These are phyloP conservation scores for Camellia granthamiana DNA, from an alignment of 148 eudicot genomes.

Conservation along the genomic window DNA sequence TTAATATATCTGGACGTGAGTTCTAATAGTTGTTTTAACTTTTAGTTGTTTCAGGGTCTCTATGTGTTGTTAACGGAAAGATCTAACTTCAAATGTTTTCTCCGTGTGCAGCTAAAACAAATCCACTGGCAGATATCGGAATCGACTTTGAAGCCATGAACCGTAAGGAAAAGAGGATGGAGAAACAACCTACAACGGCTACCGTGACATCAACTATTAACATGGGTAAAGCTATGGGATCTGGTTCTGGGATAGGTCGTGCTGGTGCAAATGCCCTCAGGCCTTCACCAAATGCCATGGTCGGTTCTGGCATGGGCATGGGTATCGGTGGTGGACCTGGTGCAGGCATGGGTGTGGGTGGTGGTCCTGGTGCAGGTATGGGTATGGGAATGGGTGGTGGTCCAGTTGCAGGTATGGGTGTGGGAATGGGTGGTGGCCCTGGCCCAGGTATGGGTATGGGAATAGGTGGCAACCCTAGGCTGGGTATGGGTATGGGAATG, in stretches of 20 bases:
- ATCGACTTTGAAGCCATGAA: constrained; percentile 91
- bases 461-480: background rate
- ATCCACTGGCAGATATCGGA: constrained; percentile 84
- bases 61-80: background rate
- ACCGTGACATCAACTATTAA: constrained; percentile 54
- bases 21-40: constrained; percentile 1
- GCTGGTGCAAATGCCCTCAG: constrained; percentile 65
- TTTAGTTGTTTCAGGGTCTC: background rate
- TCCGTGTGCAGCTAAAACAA: constrained; percentile 71
- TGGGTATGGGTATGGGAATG: constrained; percentile 46
- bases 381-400: constrained; percentile 21
- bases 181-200: constrained; percentile 68
- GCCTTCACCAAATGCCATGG: constrained; percentile 54
- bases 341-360: constrained; percentile 33
- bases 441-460: constrained; percentile 31
- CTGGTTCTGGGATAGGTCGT: constrained; percentile 92
- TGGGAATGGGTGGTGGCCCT: constrained; percentile 22
- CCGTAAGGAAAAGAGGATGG: constrained; percentile 93
- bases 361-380: constrained; percentile 23
- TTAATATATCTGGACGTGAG: constrained; percentile 95
- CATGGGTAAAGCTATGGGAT: constrained; percentile 99
- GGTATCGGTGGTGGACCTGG: constrained; percentile 26
- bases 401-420: constrained; percentile 19
- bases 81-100: constrained; percentile 8
- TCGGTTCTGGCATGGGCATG: constrained; percentile 51